Evolutionary conservation across 768 basidiomycete genomes (phyloP), one percentile per base, ranked within the genome.

Genomic region (Kwoniella sp.): DNA sequence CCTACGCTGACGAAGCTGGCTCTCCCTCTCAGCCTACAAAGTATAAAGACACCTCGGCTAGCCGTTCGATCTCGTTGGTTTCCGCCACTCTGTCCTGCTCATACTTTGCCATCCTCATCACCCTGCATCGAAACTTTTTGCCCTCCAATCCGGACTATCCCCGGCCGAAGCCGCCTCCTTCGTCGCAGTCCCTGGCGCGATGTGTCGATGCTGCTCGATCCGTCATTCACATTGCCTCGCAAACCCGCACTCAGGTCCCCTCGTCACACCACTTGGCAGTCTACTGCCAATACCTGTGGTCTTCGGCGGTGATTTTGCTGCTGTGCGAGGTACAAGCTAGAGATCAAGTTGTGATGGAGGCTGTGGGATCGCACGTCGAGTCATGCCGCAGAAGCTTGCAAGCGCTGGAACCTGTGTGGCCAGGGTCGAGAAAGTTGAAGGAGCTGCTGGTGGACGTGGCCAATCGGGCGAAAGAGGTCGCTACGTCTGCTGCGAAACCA

Each of bases 151-250:
- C 60, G 0, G 61, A 65, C 31, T 67, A 55, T 28, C 59, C 63
- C 3, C 53, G 65, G 34, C 68, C 65, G 3, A 55, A 58, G 28
- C 62, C 68, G 0, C 65, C 61, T 12, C 58, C 69, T 12, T 60
- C 58, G 10, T 70, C 69, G 0, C 62, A 56, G 33, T 67, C 65
- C 2, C 54, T 70, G 4, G 52, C 65, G 3, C 53, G 62, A 38
- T 65, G 63, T 44, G 65, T 70, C 40, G 69, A 67, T 17, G 65
- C 69, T 5, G 69, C 69, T 28, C 58, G 69, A 14, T 70, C 69
- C 7, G 63, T 67, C 22, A 67, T 70, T 29, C 69, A 70, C 43
- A 60, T 70, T 46, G 69, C 69, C 5, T 57, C 63, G 10, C 63
- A 65, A 49, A 57, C 61, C 5, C 56, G 60, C 12, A 61, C 66